phyloP scores from a whole-genome alignment of 768 basidiomycete genomes.

The Mycena rosella region DNA sequence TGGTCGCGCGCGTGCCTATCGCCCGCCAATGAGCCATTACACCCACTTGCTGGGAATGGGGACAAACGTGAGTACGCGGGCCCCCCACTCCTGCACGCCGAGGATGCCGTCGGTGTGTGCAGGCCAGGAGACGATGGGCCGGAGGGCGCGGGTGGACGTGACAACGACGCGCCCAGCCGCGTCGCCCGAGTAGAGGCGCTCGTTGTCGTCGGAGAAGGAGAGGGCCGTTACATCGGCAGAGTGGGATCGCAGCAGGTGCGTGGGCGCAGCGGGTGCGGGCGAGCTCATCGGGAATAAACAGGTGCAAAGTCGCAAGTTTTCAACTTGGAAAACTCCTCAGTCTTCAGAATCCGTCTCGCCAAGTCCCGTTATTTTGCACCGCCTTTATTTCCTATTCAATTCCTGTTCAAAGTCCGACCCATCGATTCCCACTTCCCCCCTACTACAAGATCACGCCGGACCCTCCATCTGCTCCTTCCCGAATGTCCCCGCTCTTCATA shows the following conservation, averaged over 20 bases:
- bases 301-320: background rate
- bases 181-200: slow-evolving; percentile 90
- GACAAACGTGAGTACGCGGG: slow-evolving; percentile 75
- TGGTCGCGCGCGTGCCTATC: slow-evolving; percentile 95
- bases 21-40: no score
- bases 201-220: slow-evolving; percentile 77
- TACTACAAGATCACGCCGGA: no score
- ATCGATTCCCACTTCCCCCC: no score
- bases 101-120: slow-evolving; percentile 85
- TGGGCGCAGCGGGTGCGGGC: slow-evolving; percentile 64
- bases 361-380: no score
- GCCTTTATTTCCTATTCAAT: no score
- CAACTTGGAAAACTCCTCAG: background rate
- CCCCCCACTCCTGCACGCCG: slow-evolving; percentile 81
- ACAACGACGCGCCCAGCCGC: slow-evolving; percentile 80
- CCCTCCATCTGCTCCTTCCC: no score
- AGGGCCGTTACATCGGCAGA: slow-evolving; percentile 70
- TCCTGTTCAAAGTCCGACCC: no score
- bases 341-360: no score
- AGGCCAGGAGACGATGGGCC: slow-evolving; percentile 81
- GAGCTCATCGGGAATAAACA: slow-evolving; percentile 6
- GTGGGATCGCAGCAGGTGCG: slow-evolving; percentile 84
- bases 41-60: no score
- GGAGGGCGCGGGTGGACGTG: slow-evolving; percentile 80
- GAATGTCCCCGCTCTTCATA: no score